Conservation (phyloP, 2,329 filamentous ascomycete species). For the Cordyceps militaris region DNA sequence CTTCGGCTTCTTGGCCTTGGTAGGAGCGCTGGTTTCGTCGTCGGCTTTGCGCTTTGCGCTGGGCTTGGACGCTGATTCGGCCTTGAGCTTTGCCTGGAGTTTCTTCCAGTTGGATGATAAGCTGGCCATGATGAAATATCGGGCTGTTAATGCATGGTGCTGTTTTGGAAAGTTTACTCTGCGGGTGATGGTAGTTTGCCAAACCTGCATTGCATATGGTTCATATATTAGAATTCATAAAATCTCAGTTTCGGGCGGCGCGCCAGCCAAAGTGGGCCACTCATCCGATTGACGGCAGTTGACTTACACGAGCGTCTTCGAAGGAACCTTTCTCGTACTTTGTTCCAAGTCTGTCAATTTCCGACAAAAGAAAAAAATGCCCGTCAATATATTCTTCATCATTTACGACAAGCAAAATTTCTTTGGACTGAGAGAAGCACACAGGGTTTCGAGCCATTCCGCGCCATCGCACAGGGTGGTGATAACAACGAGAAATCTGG, state of each 20-base stretch:
- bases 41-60: constrained; percentile 37
- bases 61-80: constrained; percentile 33
- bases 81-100: constrained; percentile 57
- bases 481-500: not conserved
- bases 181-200: not conserved
- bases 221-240: not conserved
- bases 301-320: not conserved
- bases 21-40: constrained; percentile 19
- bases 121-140: constrained; percentile 28
- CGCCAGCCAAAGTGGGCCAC: not conserved
- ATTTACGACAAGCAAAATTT: no score
- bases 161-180: not conserved
- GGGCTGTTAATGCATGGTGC: not conserved
- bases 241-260: not conserved
- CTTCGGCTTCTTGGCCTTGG: constrained; percentile 26
- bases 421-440: not conserved
- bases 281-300: not conserved
- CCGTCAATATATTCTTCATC: no score
- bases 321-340: no score
- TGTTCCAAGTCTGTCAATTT: no score
- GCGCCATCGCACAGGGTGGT: no score
- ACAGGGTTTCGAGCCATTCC: not conserved
- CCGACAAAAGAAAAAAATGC: no score
- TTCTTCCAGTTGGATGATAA: constrained; percentile 73
- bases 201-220: not conserved